These are phyloP conservation scores for Vigna nakashimae DNA, from an alignment of 306 rosid species.

Conservation along the genomic window DNA sequence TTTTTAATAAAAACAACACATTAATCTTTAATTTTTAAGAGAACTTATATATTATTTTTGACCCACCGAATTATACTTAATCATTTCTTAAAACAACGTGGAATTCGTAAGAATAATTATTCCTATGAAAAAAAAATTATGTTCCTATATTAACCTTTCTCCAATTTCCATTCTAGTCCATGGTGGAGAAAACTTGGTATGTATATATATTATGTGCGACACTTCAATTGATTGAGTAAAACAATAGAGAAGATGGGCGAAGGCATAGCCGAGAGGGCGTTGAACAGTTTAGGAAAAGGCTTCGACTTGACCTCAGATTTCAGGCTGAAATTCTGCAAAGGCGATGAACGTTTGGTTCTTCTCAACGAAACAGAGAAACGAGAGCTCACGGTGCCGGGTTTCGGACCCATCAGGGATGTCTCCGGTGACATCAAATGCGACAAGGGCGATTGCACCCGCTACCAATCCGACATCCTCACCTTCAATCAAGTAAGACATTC, in stretches of 20 bases:
- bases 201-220: not conserved
- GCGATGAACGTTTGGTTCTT: conserved; percentile 58
- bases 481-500: conserved; percentile 62
- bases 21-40: too few relatives aligned
- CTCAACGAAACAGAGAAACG: conserved; percentile 57
- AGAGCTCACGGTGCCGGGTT: conserved; percentile 65
- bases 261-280: conserved; percentile 57
- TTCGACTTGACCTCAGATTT: conserved; percentile 91
- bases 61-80: too few relatives aligned
- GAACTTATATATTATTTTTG: too few relatives aligned
- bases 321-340: conserved; percentile 82
- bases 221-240: not conserved
- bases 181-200: not conserved
- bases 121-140: too few relatives aligned
- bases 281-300: conserved; percentile 84
- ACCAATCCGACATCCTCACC: conserved; percentile 72
- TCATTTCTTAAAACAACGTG: too few relatives aligned
- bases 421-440: conserved; percentile 84
- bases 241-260: conserved; percentile 41
- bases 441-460: conserved; percentile 80
- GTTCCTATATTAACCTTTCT: too few relatives aligned
- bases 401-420: conserved; percentile 53
- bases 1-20: too few relatives aligned
- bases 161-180: too few relatives aligned
- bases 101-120: too few relatives aligned